Percentiles rank a stretch among this genome's conserved stretches.
phyloP scores from a whole-genome alignment of 805 yeast species.

The Huiozyma naganishii region DNA sequence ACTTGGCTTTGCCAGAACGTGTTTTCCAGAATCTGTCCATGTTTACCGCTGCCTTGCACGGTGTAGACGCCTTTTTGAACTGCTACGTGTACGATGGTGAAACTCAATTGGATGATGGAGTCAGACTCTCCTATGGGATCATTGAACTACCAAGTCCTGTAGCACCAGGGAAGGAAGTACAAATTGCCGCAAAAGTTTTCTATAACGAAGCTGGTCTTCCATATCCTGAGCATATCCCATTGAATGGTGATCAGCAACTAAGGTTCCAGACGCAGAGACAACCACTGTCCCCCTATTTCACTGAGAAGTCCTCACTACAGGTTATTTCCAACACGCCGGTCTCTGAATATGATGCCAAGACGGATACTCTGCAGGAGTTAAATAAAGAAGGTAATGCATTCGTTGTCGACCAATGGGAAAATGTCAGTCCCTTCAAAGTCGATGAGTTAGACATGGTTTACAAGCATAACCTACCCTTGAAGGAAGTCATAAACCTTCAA shows the following conservation, averaged over 20 bases:
- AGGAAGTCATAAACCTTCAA: constrained; percentile 46
- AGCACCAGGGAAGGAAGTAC: constrained; percentile 45
- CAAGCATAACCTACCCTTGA: constrained; percentile 55
- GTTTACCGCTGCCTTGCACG: constrained; percentile 31
- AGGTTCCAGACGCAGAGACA: constrained; percentile 42
- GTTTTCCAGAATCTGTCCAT: constrained; percentile 34
- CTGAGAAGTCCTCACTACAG: constrained; percentile 24
- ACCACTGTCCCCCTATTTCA: constrained; percentile 52
- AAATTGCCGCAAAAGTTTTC: constrained; percentile 40
- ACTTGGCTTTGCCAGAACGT: constrained; percentile 44
- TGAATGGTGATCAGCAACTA: constrained; percentile 53
- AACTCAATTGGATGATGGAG: constrained; percentile 17
- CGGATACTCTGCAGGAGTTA: neutral
- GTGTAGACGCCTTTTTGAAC: constrained; percentile 16
- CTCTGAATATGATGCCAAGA: constrained; percentile 10
- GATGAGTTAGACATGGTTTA: constrained; percentile 36
- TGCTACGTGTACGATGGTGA: constrained; percentile 22
- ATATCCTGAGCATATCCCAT: constrained; percentile 48
- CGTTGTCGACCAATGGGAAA: neutral
- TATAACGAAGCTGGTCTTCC: constrained; percentile 43
- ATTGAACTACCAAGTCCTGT: constrained; percentile 53
- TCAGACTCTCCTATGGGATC: constrained; percentile 32
- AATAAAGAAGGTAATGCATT: constrained; percentile 20
- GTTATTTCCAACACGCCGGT: constrained; percentile 35
- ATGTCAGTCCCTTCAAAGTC: no score